phyloP scores from a whole-genome alignment of 2,329 filamentous ascomycete genomes.

The Aspergillus ochraceoroseus region DNA sequence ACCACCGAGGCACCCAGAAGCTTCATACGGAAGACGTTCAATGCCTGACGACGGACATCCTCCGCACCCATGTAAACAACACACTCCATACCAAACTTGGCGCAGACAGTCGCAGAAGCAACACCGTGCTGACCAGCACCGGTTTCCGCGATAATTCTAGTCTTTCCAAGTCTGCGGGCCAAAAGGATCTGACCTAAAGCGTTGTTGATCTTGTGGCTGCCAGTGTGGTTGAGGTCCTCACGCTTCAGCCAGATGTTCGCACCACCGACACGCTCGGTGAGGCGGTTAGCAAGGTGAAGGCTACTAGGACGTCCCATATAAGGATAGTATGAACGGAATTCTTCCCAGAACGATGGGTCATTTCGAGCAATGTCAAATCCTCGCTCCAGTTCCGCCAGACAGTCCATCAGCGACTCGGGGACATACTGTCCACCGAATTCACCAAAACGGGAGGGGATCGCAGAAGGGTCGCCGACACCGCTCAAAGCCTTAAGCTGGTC shows the following conservation, averaged over 20 bases:
- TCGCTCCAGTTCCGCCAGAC: conserved; percentile 79
- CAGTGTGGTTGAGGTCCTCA: conserved; percentile 96
- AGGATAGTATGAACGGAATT: conserved; percentile 90
- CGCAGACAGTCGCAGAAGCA: conserved; percentile 92
- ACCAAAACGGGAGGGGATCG: conserved; percentile 81
- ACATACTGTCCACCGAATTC: conserved; percentile 98
- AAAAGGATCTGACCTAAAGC: conserved; percentile 88
- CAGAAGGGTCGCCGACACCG: conserved; percentile 50
- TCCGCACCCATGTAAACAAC: conserved; percentile 98
- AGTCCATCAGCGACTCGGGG: conserved; percentile 96
- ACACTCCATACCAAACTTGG: conserved; percentile 97
- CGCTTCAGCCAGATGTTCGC: conserved; percentile 97
- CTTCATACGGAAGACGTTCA: conserved; percentile 98
- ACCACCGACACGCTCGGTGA: conserved; percentile 84
- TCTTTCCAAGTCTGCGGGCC: conserved; percentile 83
- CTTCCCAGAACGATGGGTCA: conserved; percentile 92
- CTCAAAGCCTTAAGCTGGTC: conserved; percentile 82
- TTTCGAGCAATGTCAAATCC: conserved; percentile 85
- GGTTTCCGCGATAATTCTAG: conserved; percentile 94
- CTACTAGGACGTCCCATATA: conserved; percentile 96
- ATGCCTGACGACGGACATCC: conserved; percentile 88
- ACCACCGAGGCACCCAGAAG: conserved; percentile 89
- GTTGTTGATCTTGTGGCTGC: conserved; percentile 99
- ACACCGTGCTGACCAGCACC: conserved; percentile 97
- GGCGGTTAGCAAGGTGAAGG: conserved; percentile 77